Evolutionary conservation across 768 basidiomycete genomes (phyloP).

Genomic region (Boletus vermiculosoides): DNA sequence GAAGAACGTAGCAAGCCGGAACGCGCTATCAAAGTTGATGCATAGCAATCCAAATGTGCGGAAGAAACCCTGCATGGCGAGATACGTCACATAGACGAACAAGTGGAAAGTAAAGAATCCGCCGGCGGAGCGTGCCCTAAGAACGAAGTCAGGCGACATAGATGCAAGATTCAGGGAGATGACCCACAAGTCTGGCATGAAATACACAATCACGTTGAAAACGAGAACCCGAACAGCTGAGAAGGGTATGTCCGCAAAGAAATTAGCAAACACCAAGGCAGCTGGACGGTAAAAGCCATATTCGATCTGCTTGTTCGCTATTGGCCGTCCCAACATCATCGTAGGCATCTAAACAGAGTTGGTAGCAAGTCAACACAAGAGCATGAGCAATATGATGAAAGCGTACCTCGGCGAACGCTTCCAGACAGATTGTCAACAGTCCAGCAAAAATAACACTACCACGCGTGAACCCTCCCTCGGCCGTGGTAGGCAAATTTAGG

Average conservation of each 20-base stretch:
- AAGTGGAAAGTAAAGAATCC: constrained; percentile 63
- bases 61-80: constrained; percentile 85
- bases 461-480: constrained; percentile 84
- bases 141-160: constrained; percentile 2
- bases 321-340: constrained; percentile 80
- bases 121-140: constrained; percentile 34
- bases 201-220: constrained; percentile 67
- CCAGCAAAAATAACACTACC: constrained; percentile 78
- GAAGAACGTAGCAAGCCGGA: constrained; percentile 62
- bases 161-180: constrained; percentile 25
- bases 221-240: constrained; percentile 56
- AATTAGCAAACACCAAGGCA: constrained; percentile 63
- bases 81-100: constrained; percentile 60
- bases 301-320: constrained; percentile 63
- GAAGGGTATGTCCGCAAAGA: constrained; percentile 67
- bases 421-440: constrained; percentile 63
- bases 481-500: constrained; percentile 67
- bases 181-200: constrained; percentile 54
- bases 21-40: constrained; percentile 52
- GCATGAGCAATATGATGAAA: constrained; percentile 4
- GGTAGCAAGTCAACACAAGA: constrained; percentile 2
- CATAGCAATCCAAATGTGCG: constrained; percentile 63
- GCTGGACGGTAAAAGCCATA: constrained; percentile 69
- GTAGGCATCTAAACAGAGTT: constrained; percentile 50
- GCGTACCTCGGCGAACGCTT: constrained; percentile 68